Percentiles rank a stretch among this genome's conserved stretches.
Conservation (phyloP, 345 rosid genomes). For the Microthlaspi erraticum region DNA sequence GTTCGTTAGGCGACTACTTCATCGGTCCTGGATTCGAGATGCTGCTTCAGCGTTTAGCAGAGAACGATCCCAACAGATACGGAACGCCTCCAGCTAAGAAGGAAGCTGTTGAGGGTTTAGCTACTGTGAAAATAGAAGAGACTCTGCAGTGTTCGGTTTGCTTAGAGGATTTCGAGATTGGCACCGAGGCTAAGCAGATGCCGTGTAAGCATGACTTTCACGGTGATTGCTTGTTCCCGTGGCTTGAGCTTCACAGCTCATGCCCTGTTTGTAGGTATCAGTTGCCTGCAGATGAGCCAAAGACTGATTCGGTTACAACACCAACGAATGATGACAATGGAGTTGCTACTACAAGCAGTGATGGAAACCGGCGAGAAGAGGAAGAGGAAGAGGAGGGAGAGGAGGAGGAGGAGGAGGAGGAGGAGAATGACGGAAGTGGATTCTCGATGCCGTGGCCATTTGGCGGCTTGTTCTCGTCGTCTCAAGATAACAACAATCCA, state of each 20-base stretch:
- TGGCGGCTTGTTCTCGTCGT: constrained; percentile 38
- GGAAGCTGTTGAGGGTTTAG: constrained; percentile 78
- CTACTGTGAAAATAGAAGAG: constrained; percentile 59
- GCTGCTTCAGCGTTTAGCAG: constrained; percentile 83
- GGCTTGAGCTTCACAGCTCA: constrained; percentile 95
- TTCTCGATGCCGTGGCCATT: constrained; percentile 40
- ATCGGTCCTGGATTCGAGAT: constrained; percentile 82
- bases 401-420: not conserved
- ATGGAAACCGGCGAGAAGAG: not conserved
- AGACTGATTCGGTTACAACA: constrained; percentile 53
- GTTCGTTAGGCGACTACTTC: constrained; percentile 79
- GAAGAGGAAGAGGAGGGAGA: constrained; percentile 20
- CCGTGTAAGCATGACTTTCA: constrained; percentile 89
- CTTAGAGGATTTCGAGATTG: constrained; percentile 76
- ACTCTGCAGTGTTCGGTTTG: constrained; percentile 76
- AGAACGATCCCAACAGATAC: constrained; percentile 79
- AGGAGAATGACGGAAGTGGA: constrained; percentile 18
- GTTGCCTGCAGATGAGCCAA: constrained; percentile 69
- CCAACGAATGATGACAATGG: constrained; percentile 32
- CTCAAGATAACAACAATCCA: constrained; percentile 30
- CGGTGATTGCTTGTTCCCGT: constrained; percentile 65
- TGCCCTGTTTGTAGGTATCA: constrained; percentile 89
- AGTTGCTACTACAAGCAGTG: constrained; percentile 39
- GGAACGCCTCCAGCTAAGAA: constrained; percentile 86
- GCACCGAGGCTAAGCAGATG: constrained; percentile 71